These are phyloP conservation scores for Stachybotrys chartarum DNA, from an alignment of 2,329 filamentous ascomycete genomes.

Conservation along the genomic window DNA sequence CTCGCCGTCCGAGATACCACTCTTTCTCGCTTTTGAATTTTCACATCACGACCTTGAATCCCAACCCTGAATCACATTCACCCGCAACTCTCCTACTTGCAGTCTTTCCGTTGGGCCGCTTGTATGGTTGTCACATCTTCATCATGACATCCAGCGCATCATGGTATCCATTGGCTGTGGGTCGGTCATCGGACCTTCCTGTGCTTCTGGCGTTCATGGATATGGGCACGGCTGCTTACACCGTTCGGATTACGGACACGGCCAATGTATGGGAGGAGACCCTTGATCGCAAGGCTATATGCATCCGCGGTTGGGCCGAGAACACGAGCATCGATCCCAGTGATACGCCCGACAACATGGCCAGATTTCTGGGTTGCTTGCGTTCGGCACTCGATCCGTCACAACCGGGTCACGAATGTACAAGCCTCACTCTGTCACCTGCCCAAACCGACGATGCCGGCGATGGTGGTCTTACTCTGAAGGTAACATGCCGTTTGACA, in stretches of 20 bases:
- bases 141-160: conserved; percentile 23
- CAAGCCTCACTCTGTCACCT: conserved; percentile 35
- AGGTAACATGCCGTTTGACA: conserved; percentile 55
- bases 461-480: conserved; percentile 39
- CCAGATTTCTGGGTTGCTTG: conserved; percentile 59
- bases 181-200: conserved; percentile 38
- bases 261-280: conserved; percentile 66
- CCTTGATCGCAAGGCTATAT: conserved; percentile 54
- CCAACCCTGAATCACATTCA: too few species aligned
- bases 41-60: too few species aligned
- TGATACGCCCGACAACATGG: conserved; percentile 60
- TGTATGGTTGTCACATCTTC: neutral
- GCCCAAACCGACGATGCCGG: conserved; percentile 24
- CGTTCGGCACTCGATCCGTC: conserved; percentile 41
- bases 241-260: conserved; percentile 62
- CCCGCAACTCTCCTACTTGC: neutral
- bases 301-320: conserved; percentile 52
- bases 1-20: neutral
- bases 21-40: neutral
- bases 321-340: conserved; percentile 68
- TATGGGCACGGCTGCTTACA: conserved; percentile 52
- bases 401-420: conserved; percentile 33
- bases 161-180: conserved; percentile 43
- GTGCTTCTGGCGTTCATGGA: conserved; percentile 55
- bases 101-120: neutral